Evolutionary conservation across 2,329 filamentous ascomycete species (phyloP).

Genomic region (Penicillium glabrum): DNA sequence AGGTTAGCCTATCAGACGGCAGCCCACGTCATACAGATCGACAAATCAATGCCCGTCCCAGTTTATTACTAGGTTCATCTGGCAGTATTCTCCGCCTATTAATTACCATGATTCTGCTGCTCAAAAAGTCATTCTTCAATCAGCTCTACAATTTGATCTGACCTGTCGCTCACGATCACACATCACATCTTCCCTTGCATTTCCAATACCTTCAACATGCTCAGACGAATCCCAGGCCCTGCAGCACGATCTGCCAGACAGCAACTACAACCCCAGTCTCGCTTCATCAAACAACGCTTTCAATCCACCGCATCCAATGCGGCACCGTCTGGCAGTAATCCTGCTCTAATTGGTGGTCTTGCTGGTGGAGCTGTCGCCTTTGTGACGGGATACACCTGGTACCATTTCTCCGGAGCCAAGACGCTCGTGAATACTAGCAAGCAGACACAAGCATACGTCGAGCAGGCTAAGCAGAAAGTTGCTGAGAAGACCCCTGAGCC

Average conservation of each 20-base stretch:
- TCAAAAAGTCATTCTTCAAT: neutral
- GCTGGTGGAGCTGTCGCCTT: conserved; percentile 52
- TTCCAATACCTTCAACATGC: neutral
- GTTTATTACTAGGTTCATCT: neutral
- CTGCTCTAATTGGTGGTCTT: conserved; percentile 48
- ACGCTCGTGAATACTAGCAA: conserved; percentile 51
- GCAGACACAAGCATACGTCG: conserved; percentile 61
- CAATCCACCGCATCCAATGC: neutral
- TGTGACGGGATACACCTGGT: conserved; percentile 52
- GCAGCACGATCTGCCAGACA: neutral
- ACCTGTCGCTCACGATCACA: neutral
- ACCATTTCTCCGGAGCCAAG: conserved; percentile 54
- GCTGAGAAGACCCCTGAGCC: conserved; percentile 64
- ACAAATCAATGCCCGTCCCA: neutral
- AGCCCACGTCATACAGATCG: neutral
- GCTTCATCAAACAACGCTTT: neutral
- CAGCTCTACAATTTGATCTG: too few species aligned
- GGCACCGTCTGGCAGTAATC: conserved; percentile 14
- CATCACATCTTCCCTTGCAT: neutral
- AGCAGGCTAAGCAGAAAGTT: conserved; percentile 60
- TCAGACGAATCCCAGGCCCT: neutral
- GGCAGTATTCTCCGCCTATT: neutral
- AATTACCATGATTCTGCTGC: neutral
- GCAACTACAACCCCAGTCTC: neutral
- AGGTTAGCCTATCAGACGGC: neutral